A percentile compares a stretch with the other conserved stretches of the same genome.
Evolutionary conservation across 2,329 filamentous ascomycete genomes (phyloP).

Genomic region (Pochonia chlamydosporia): DNA sequence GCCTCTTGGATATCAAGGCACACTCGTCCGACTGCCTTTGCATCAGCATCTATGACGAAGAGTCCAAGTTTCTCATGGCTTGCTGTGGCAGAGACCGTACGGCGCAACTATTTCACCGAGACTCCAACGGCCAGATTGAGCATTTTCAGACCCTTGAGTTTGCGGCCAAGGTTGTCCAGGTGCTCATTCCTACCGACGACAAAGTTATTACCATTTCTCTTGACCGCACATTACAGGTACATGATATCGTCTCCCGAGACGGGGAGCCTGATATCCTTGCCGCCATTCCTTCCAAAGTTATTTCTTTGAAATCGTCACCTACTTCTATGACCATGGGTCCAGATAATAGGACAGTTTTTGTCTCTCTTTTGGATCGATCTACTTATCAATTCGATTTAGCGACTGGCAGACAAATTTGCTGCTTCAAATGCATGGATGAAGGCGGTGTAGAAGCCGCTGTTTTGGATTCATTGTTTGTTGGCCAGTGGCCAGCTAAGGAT

Average conservation of each 20-base stretch:
- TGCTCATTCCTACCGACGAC: conserved; percentile 67
- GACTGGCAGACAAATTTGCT: conserved; percentile 62
- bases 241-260: conserved; percentile 69
- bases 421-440: conserved; percentile 79
- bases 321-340: conserved; percentile 72
- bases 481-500: conserved; percentile 46
- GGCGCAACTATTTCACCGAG: conserved; percentile 77
- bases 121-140: conserved; percentile 54
- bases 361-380: conserved; percentile 55
- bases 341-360: conserved; percentile 52
- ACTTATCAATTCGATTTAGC: conserved; percentile 57
- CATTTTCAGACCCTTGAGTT: conserved; percentile 93
- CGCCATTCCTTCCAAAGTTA: conserved; percentile 69
- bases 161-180: conserved; percentile 73
- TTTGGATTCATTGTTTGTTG: conserved; percentile 69
- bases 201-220: conserved; percentile 80
- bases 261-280: conserved; percentile 60
- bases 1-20: conserved; percentile 70
- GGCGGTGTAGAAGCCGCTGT: conserved; percentile 77
- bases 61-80: conserved; percentile 62
- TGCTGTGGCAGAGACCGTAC: conserved; percentile 85
- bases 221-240: conserved; percentile 79
- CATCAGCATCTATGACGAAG: conserved; percentile 64
- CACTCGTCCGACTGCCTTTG: conserved; percentile 82
- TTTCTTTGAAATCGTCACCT: conserved; percentile 81